phyloP scores from a whole-genome alignment of 108 stramenopile species.

The Cyclotella distinguenda region DNA sequence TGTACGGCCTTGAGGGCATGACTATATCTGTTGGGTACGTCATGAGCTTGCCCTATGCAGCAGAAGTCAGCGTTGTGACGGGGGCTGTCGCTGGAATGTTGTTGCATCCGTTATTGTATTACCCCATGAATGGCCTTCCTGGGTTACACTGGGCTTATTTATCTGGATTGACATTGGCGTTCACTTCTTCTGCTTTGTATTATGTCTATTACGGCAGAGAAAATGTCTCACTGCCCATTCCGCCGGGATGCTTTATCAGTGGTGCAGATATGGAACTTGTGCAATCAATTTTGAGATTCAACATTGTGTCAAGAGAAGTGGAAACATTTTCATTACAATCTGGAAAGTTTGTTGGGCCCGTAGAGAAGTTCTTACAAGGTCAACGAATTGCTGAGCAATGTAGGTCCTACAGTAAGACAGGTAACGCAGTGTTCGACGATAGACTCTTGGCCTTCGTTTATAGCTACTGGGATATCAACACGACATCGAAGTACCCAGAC shows the following conservation, averaged over 20 bases:
- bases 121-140: constrained; percentile 40
- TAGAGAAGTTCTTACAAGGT: constrained; percentile 28
- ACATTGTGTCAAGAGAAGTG: constrained; percentile 11
- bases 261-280: constrained; percentile 20
- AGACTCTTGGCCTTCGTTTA: constrained; percentile 42
- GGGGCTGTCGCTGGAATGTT: constrained; percentile 46
- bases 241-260: constrained; percentile 34
- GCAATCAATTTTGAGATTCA: constrained; percentile 43
- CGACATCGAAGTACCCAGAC: constrained; percentile 18
- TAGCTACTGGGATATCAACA: constrained; percentile 41
- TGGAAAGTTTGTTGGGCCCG: constrained; percentile 22
- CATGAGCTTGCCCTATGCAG: constrained; percentile 31
- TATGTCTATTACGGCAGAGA: constrained; percentile 40
- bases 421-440: constrained; percentile 44
- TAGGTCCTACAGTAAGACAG: constrained; percentile 19
- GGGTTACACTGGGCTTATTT: constrained; percentile 44
- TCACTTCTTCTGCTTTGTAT: constrained; percentile 29
- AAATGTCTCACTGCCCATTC: constrained; percentile 25
- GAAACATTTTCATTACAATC: constrained; percentile 42
- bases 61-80: constrained; percentile 43
- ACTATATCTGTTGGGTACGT: constrained; percentile 18
- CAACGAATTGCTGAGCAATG: constrained; percentile 8
- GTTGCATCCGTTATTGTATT: constrained; percentile 51
- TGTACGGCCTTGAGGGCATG: constrained; percentile 46
- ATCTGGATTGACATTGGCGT: constrained; percentile 30